Evolutionary conservation across 306 rosid species (phyloP).

Genomic region (Rosa lucieae): DNA sequence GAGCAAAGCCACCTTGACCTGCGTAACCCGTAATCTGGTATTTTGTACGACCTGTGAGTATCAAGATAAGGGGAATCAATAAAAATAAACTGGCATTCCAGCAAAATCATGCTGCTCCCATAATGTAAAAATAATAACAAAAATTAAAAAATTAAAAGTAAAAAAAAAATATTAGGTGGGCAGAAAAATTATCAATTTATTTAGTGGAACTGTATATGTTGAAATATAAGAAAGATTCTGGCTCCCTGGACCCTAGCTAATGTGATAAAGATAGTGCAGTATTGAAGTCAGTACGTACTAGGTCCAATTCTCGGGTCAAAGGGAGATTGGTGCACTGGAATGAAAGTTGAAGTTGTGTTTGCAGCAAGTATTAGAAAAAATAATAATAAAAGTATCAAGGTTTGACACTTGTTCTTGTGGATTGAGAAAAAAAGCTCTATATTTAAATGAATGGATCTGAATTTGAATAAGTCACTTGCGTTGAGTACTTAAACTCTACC

Average conservation of each 20-base stretch:
- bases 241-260: constrained; percentile 4
- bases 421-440: background rate
- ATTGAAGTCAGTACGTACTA: background rate
- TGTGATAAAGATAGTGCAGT: background rate
- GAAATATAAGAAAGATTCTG: background rate
- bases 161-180: background rate
- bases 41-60: constrained; percentile 70
- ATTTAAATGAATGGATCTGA: background rate
- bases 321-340: background rate
- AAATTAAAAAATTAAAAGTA: background rate
- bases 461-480: background rate
- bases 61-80: constrained; percentile 30
- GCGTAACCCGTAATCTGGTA: constrained; percentile 92
- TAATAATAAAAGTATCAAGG: background rate
- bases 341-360: background rate
- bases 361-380: background rate
- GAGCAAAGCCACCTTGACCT: constrained; percentile 92
- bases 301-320: background rate
- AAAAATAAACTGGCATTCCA: background rate
- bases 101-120: background rate
- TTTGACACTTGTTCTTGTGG: background rate
- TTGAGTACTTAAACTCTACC: background rate
- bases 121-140: background rate
- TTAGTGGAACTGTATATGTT: background rate
- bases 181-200: too few relatives aligned